Evolutionary conservation across 1,139 yeast species (phyloP).

Genomic region (Yamadazyma blattariae): DNA sequence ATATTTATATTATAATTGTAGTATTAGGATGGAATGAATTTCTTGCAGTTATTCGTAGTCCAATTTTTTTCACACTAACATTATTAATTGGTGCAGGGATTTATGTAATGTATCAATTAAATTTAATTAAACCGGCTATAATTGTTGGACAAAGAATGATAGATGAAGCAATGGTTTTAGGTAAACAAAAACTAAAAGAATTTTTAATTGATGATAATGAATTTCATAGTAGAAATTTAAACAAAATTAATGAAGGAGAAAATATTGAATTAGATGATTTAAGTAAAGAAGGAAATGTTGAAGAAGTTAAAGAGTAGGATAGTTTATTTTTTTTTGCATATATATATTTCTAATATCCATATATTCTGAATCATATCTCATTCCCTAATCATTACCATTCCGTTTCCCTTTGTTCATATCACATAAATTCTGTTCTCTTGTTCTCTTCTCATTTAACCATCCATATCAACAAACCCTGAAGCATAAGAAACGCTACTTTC

Average conservation of each 20-base stretch:
- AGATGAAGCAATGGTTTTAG: conserved; percentile 54
- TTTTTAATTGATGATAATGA: conserved; percentile 37
- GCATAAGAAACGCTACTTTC: conserved; percentile 93
- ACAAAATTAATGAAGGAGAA: conserved; percentile 18
- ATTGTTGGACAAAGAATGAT: conserved; percentile 56
- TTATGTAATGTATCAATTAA: conserved; percentile 67
- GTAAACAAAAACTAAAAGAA: conserved; percentile 57
- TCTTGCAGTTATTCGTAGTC: conserved; percentile 82
- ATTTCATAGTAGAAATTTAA: conserved; percentile 23
- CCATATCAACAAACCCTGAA: conserved; percentile 57
- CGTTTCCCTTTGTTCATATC: not conserved
- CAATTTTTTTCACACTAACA: conserved; percentile 63
- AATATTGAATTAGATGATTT: conserved; percentile 8
- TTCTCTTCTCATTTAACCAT: too few relatives aligned
- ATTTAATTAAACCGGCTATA: conserved; percentile 73
- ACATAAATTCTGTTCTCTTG: not conserved
- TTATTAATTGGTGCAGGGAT: conserved; percentile 57
- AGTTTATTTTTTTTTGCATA: not conserved
- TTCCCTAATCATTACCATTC: not conserved
- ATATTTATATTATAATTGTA: conserved; percentile 67
- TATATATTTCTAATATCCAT: not conserved
- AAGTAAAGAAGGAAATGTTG: too few relatives aligned
- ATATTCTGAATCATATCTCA: not conserved
- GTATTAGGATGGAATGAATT: conserved; percentile 96
- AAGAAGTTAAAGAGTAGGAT: not conserved